phyloP scores from a whole-genome alignment of 2,329 filamentous ascomycete species.

The Apiospora rasikravindrae region DNA sequence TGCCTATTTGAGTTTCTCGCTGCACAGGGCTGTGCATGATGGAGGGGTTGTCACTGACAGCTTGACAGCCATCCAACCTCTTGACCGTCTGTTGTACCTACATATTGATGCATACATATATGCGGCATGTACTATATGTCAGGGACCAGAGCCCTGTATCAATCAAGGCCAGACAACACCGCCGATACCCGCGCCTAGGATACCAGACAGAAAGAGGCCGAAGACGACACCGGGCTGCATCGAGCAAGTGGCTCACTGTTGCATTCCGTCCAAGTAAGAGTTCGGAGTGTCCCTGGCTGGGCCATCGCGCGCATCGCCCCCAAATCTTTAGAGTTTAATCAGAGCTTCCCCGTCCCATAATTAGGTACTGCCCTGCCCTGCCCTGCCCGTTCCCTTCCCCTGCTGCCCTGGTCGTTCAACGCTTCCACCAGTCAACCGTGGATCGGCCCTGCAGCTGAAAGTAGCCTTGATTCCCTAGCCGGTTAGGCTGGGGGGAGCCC shows the following conservation, averaged over 20 bases:
- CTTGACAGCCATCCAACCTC: not conserved
- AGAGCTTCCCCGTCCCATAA: not conserved
- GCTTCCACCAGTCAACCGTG: not conserved
- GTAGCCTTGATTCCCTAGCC: conserved; percentile 1
- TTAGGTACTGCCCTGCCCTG: not conserved
- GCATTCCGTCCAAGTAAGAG: not conserved
- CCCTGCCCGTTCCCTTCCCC: not conserved
- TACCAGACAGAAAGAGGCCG: not conserved
- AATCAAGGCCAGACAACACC: not conserved
- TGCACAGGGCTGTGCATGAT: not conserved
- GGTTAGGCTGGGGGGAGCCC: not conserved
- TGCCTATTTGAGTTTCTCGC: not conserved
- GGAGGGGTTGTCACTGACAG: not conserved
- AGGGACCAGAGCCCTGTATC: not conserved
- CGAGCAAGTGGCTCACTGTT: not conserved
- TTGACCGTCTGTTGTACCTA: not conserved
- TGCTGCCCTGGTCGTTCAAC: not conserved
- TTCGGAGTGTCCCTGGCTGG: not conserved
- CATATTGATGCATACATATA: not conserved
- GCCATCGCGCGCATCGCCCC: not conserved
- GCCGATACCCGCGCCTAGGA: not conserved
- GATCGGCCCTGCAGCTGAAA: conserved; percentile 5
- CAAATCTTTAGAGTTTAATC: conserved; percentile 8
- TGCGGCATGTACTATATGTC: not conserved
- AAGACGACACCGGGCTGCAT: not conserved